Evolutionary conservation across 2,329 filamentous ascomycete genomes (phyloP), one percentile per base, ranked within the genome.

Genomic region (Zelopaecilomyces penicillatus): DNA sequence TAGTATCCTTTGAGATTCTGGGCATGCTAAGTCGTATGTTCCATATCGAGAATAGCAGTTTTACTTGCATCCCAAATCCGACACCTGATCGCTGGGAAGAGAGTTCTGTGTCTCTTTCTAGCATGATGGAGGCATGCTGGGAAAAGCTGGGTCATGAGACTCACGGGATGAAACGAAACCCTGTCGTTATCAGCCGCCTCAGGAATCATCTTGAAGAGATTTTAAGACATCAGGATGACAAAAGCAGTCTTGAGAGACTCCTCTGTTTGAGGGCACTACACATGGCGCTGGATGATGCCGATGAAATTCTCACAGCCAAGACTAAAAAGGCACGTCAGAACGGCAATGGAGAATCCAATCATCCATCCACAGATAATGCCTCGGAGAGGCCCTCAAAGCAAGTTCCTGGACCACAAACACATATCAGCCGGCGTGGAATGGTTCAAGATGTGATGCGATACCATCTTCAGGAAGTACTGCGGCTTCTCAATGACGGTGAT

Each of bases 1-100:
- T 38, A 77, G 75, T 80, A 1, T 68, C 73, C 0, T 80, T 80
- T 41, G 76, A 80, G 52, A 65, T 80, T 0, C 56, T 78, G 3
- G 76, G 75, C n/a, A 80, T 80, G 76, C 58, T 80, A 1, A 67
- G 69, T 37, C 65, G 67, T 28, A 68, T 67, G 0, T 62, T 78
- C 26, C 72, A 76, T 42, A 70, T 77, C 26, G 61, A 63, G 5
- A 59, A 70, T 38, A 76, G 65, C 40, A 66, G 63, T 45, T 80
- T 74, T 49, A 73, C 73, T 2, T 70, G 71, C 56, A 63, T 80
- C 1, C 76, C 76, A 0, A 80, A 80, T 48, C 76, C 76, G 0
- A 80, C 76, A 0, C 63, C 67, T 2, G 72, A 74, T 43, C 60
- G 58, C n/a, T 80, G 75, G 75, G 68, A 77, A 46, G 74, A 66